phyloP scores from a whole-genome alignment of 2,329 filamentous ascomycete genomes.

The Seiridium unicorne region DNA sequence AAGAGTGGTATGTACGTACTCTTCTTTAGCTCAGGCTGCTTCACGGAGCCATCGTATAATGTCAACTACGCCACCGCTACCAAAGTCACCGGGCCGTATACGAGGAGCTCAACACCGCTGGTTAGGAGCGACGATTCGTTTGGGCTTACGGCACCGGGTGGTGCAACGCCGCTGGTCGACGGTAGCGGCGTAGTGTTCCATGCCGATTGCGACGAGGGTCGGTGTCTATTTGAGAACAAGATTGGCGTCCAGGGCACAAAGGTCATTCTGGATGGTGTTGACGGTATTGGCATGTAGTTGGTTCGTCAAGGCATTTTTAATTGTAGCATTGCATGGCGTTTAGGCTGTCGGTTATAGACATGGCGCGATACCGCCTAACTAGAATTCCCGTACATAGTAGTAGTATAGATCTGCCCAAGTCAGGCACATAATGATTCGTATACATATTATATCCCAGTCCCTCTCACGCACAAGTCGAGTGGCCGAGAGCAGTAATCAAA shows the following conservation, averaged over 20 bases:
- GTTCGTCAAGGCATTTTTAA: neutral
- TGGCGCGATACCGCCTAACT: neutral
- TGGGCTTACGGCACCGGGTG: constrained; percentile 38
- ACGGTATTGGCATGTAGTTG: constrained; percentile 6
- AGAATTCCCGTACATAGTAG: too few species aligned
- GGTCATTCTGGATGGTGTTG: constrained; percentile 15
- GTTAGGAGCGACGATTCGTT: constrained; percentile 34
- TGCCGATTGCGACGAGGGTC: constrained; percentile 29
- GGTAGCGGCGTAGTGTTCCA: constrained; percentile 34
- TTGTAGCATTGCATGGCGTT: constrained; percentile 6
- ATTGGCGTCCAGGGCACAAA: constrained; percentile 18
- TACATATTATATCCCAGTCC: too few species aligned
- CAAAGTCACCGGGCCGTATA: constrained; percentile 35
- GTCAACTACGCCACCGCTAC: constrained; percentile 56
- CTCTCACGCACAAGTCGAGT: too few species aligned
- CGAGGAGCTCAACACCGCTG: constrained; percentile 27
- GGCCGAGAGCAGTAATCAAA: too few species aligned
- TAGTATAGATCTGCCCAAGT: too few species aligned
- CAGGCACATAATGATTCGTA: too few species aligned
- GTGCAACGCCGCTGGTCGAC: constrained; percentile 31
- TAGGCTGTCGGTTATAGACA: neutral
- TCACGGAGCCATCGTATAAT: constrained; percentile 51
- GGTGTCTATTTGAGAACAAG: constrained; percentile 36
- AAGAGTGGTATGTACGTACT: constrained; percentile 53
- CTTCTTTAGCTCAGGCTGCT: constrained; percentile 64